These are phyloP conservation scores for Cicer arietinum DNA, from an alignment of 306 rosid genomes.

Conservation along the genomic window DNA sequence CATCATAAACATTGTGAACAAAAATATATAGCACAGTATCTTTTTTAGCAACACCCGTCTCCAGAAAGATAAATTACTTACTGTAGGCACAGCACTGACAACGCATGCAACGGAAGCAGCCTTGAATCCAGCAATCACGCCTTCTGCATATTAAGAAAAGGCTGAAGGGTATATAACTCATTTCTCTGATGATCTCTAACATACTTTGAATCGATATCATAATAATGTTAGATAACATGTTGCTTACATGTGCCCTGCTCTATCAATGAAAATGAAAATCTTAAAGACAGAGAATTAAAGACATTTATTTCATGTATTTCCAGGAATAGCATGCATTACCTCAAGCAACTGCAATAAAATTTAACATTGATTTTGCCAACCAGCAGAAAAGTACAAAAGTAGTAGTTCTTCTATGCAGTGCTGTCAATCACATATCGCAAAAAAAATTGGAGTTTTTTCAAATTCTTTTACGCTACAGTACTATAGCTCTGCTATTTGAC, in stretches of 20 bases:
- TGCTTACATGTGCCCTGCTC: not conserved
- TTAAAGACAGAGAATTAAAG: not conserved
- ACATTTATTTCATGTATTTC: conserved; percentile 13
- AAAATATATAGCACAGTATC: not conserved
- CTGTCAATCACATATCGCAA: no score
- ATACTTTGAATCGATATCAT: not conserved
- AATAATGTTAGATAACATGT: conserved; percentile 13
- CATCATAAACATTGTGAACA: not conserved
- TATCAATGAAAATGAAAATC: conserved; percentile 16
- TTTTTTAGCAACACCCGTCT: not conserved
- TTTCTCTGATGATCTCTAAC: not conserved
- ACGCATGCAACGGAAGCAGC: conserved; percentile 64
- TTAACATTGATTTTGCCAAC: conserved; percentile 2
- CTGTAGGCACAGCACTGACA: conserved; percentile 79
- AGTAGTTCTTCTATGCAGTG: not conserved
- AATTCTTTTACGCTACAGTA: no score
- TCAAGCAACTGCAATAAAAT: conserved; percentile 7
- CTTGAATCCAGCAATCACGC: conserved; percentile 81
- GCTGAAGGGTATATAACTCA: conserved; percentile 26
- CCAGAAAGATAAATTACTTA: conserved; percentile 44
- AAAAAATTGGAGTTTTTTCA: no score
- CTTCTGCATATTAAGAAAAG: conserved; percentile 67
- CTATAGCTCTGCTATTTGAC: no score
- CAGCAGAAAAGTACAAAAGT: conserved; percentile 10
- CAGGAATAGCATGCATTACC: conserved; percentile 7